Evolutionary conservation across 441 rosid genomes (phyloP), one percentile per base, ranked within the genome.

Genomic region (Erodium chrysanthum): DNA sequence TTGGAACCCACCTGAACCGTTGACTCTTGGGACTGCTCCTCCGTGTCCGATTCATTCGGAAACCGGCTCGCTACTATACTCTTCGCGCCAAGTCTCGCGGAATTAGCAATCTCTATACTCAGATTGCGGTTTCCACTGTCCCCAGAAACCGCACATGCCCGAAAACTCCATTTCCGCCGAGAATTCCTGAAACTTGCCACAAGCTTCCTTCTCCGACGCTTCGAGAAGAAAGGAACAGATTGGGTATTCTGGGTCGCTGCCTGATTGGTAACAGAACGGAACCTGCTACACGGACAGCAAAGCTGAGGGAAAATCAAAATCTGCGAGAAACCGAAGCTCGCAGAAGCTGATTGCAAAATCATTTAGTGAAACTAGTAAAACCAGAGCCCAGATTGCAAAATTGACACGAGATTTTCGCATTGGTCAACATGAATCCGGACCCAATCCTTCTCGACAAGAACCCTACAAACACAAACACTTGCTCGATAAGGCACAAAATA

Each of bases 261-360:
- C 40, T 35, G 40, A 7, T 35, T 35, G 40, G 40, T 35, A 35
- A 35, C 40, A 7, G 1, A 5, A 35, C 20, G 67, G 17, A 7
- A 35, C 40, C 40, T 35, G 40, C 40, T 35, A 35, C 40, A 35
- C 10, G 40, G 40, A 35, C 40, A 35, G 40, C 9, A 7, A 9
- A 35, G 10, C 40, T 67, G 75, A 63, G 81, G 76, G 66, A 69
- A 66, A 63, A 64, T 12, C 10, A 52, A 70, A 15, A 35, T 66
- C 59, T 37, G 74, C 8, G 80, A 72, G 71, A 77, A 75, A 67
- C 29, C 48, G 70, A 70, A 78, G 72, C 73, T 76, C 64, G 80
- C 63, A 66, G 81, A 69, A 73, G 88, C 70, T 66, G 89, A 79
- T n/a, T 73, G 89, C 70, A 73, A 74, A 85, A 67, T 75, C 92